Percentiles rank a stretch among this genome's conserved stretches.
These are phyloP conservation scores for Aspergillus jensenii DNA, from an alignment of 2,329 filamentous ascomycete species.

Conservation along the genomic window DNA sequence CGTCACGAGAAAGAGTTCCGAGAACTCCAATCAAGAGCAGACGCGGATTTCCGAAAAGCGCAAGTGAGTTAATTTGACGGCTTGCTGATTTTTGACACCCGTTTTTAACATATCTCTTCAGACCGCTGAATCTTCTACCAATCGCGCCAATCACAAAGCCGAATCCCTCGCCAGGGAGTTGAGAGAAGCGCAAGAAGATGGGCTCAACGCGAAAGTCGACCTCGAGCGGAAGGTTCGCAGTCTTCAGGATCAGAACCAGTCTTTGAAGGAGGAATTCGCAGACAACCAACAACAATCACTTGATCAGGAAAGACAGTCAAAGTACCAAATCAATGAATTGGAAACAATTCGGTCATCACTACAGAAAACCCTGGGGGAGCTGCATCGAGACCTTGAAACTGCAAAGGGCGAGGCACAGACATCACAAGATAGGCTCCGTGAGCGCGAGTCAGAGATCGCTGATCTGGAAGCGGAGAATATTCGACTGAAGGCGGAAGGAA, in stretches of 20 bases:
- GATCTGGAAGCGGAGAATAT: slow-evolving; percentile 80
- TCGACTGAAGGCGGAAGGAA: slow-evolving; percentile 79
- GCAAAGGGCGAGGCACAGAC: slow-evolving; percentile 57
- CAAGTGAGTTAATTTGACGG: slow-evolving; percentile 41
- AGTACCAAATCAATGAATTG: slow-evolving; percentile 59
- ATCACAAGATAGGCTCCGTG: slow-evolving; percentile 65
- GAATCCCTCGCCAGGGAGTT: slow-evolving; percentile 56
- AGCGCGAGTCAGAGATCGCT: slow-evolving; percentile 70
- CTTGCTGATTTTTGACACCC: not conserved
- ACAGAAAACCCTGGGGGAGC: slow-evolving; percentile 53
- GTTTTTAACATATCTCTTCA: slow-evolving; percentile 22
- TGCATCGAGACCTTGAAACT: slow-evolving; percentile 56
- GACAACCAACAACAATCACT: slow-evolving; percentile 76
- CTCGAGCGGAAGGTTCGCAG: slow-evolving; percentile 57
- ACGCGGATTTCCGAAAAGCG: slow-evolving; percentile 75
- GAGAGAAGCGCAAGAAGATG: slow-evolving; percentile 54
- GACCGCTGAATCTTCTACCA: slow-evolving; percentile 53
- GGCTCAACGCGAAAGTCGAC: slow-evolving; percentile 55
- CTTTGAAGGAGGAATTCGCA: slow-evolving; percentile 77
- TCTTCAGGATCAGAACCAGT: slow-evolving; percentile 68
- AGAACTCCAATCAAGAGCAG: slow-evolving; percentile 75
- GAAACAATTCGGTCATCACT: slow-evolving; percentile 61
- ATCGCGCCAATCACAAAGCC: slow-evolving; percentile 54
- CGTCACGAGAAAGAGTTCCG: slow-evolving; percentile 82
- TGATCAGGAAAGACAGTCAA: slow-evolving; percentile 65